Conservation (phyloP, 2,329 filamentous ascomycete species). For the Aspergillus glaucus region DNA sequence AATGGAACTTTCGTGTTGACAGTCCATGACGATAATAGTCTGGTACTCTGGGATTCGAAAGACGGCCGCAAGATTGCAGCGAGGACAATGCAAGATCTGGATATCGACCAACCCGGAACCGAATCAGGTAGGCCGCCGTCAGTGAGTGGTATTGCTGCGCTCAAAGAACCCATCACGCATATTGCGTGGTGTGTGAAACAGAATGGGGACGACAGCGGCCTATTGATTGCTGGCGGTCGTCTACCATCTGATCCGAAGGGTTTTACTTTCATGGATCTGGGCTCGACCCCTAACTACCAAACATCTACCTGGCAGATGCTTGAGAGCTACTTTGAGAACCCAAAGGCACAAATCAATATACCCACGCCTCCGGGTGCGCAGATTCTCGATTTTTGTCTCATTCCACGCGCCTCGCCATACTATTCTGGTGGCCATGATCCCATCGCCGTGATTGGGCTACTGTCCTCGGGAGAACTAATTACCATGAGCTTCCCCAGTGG, state of each 20-base stretch:
- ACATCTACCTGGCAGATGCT: slow-evolving; percentile 87
- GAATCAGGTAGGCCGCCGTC: slow-evolving; percentile 36
- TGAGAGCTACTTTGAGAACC: slow-evolving; percentile 68
- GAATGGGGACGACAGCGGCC: slow-evolving; percentile 86
- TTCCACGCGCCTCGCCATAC: slow-evolving; percentile 77
- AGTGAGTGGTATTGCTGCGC: slow-evolving; percentile 47
- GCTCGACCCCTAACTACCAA: slow-evolving; percentile 79
- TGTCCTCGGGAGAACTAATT: slow-evolving; percentile 81
- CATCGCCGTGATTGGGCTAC: slow-evolving; percentile 70
- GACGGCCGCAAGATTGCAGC: slow-evolving; percentile 81
- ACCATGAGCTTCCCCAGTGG: slow-evolving; percentile 90
- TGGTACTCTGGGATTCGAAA: slow-evolving; percentile 91
- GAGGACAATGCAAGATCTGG: slow-evolving; percentile 66
- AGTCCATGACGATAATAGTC: slow-evolving; percentile 79
- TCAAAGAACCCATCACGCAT: slow-evolving; percentile 68
- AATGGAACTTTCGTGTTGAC: slow-evolving; percentile 85
- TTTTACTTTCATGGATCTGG: slow-evolving; percentile 83
- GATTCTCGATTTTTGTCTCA: slow-evolving; percentile 71
- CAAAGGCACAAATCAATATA: slow-evolving; percentile 64
- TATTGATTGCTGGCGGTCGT: slow-evolving; percentile 79
- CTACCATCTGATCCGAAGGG: slow-evolving; percentile 64
- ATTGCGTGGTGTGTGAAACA: slow-evolving; percentile 91
- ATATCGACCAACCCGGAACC: slow-evolving; percentile 62
- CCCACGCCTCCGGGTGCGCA: slow-evolving; percentile 71
- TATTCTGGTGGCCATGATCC: slow-evolving; percentile 86